A percentile compares a stretch with the other conserved stretches of the same genome.
Evolutionary conservation across 768 basidiomycete genomes (phyloP).

Genomic region (Cytidiella melzeri): DNA sequence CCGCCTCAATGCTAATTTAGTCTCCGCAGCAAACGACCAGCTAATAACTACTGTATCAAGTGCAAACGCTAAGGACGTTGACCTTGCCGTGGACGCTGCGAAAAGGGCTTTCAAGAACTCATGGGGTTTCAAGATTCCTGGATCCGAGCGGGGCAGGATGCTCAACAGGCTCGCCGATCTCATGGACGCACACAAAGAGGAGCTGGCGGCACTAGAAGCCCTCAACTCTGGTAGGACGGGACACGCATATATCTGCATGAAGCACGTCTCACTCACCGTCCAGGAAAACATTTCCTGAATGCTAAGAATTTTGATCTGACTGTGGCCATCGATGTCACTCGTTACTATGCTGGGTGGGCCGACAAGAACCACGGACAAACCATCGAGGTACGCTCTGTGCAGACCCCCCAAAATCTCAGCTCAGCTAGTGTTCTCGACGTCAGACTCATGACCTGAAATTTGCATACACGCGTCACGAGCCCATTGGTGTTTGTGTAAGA

Average conservation of each 20-base stretch:
- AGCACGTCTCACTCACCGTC: neutral
- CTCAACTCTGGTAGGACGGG: conserved; percentile 41
- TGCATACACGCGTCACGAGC: conserved; percentile 65
- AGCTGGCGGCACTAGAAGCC: conserved; percentile 45
- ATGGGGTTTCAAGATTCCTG: conserved; percentile 49
- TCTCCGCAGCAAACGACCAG: conserved; percentile 34
- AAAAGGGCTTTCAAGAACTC: conserved; percentile 31
- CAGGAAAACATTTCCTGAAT: conserved; percentile 31
- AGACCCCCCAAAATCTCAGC: neutral
- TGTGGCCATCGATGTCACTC: conserved; percentile 3
- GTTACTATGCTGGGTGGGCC: conserved; percentile 57
- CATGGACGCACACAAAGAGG: conserved; percentile 41
- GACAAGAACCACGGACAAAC: conserved; percentile 45
- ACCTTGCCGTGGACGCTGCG: conserved; percentile 39
- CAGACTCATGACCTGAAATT: conserved; percentile 48
- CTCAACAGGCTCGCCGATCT: conserved; percentile 45
- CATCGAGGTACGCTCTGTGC: conserved; percentile 25
- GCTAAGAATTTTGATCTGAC: conserved; percentile 19
- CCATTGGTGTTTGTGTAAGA: conserved; percentile 41
- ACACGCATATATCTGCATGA: conserved; percentile 20
- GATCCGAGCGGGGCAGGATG: conserved; percentile 32
- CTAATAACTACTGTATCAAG: conserved; percentile 28
- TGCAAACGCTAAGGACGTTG: conserved; percentile 38
- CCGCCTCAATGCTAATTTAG: no score
- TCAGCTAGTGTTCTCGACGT: neutral